Evolutionary conservation across 176 grass and related monocot genomes (phyloP).

Genomic region (maize (Zea mays)): DNA sequence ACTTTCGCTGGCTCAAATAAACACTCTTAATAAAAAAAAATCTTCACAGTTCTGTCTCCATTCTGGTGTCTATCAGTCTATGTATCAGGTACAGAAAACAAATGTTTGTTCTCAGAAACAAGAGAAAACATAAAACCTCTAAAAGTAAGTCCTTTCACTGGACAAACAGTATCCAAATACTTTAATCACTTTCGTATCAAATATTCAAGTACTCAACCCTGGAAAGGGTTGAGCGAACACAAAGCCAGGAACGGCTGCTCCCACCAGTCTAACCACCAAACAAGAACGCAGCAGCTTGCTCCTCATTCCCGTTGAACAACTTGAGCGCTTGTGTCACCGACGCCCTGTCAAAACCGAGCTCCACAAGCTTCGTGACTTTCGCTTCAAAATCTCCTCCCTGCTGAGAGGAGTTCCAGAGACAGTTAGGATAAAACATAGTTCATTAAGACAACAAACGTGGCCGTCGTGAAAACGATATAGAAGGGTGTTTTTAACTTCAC

Average conservation of each 20-base stretch:
- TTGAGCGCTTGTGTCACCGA: conserved; percentile 74
- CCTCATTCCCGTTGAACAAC: conserved; percentile 84
- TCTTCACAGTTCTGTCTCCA: conserved; percentile 12
- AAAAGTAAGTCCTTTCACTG: conserved; percentile 16
- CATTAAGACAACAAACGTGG: neutral
- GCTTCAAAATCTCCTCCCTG: conserved; percentile 72
- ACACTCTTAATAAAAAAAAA: neutral
- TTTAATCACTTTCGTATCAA: conserved; percentile 32
- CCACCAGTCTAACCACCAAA: conserved; percentile 66
- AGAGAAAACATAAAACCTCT: conserved; percentile 25
- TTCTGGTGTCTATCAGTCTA: conserved; percentile 2
- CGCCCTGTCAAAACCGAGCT: conserved; percentile 80
- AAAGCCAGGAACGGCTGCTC: conserved; percentile 8
- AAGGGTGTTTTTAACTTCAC: conserved; percentile 29
- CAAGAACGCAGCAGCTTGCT: conserved; percentile 87
- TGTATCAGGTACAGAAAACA: conserved; percentile 28
- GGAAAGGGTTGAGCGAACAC: conserved; percentile 12
- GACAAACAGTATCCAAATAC: neutral
- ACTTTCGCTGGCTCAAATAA: no score
- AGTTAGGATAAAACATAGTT: neutral
- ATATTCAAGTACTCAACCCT: conserved; percentile 39
- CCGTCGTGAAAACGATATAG: neutral
- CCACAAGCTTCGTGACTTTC: conserved; percentile 79
- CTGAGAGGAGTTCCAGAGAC: conserved; percentile 7
- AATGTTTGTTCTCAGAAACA: neutral